Base-by-base conservation (phyloP, 2,329 filamentous ascomycete genomes). In the Fusarium pseudoanthophilum region DNA sequence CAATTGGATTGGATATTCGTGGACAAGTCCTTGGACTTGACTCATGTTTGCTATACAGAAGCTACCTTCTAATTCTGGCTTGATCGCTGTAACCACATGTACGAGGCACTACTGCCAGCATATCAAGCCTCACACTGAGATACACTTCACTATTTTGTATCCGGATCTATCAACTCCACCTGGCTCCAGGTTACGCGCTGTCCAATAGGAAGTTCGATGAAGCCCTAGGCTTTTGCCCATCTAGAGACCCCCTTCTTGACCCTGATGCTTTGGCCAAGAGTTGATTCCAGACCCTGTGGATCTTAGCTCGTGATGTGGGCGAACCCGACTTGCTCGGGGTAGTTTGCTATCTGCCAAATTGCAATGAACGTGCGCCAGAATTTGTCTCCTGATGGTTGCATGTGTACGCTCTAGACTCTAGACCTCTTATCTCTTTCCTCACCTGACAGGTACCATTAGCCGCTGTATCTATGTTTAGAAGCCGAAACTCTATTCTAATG, bases 151-250 rank as follows among this genome's bases (percentile, higher is more conserved):
- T 11, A 11, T 11, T 11, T 24, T 6, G 5, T 18, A 11, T 16
- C n/a, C 1, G n/a, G 2, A 11, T 16, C n/a, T 6, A 26, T 26
- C 6, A 16, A 24, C n/a, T 10, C 2, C 3, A 10, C 9, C 2
- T 4, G 15, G 3, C n/a, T 4, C 10, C 6, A 43, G n/a, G 4
- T 10, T 11, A 16, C 15, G 5, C 11, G n/a, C 40, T 7, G 6
- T 24, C 10, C 1, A 4, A 43, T 1, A 11, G 0, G 1, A 7
- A 0, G 11, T 4, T 7, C 1, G 6, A 24, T 10, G 0, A 43
- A 24, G 15, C 9, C 15, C 4, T 18, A 24, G 40, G 10, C 15
- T 24, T 15, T 11, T 24, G 0, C 15, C 5, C 4, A 18, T 24
- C 10, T 24, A 18, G 4, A 13, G n/a, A 11, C 15, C 0, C 20